Conservation (phyloP, 768 basidiomycete species). For the Russula dissimulans region DNA sequence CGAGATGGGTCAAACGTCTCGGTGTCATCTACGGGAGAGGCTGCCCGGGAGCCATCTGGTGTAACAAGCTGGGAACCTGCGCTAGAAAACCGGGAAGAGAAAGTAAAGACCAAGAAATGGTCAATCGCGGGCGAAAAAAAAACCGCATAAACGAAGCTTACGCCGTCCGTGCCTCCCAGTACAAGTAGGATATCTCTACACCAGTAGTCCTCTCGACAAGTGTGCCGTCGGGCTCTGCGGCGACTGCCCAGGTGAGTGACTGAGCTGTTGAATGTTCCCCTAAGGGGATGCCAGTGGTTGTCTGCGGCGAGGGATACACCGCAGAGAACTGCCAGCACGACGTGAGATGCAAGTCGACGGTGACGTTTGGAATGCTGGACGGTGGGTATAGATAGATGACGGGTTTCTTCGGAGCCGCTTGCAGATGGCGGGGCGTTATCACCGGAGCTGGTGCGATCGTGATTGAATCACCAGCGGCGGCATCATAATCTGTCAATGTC, state of each 20-base stretch:
- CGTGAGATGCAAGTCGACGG: not conserved
- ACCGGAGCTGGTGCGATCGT: too few species aligned
- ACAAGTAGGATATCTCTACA: conserved; percentile 3
- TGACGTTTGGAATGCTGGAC: not conserved
- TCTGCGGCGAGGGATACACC: not conserved
- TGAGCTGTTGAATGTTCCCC: not conserved
- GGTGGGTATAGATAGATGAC: conserved; percentile 11
- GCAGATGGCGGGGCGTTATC: too few species aligned
- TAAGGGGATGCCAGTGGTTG: not conserved
- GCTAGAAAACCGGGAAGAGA: not conserved
- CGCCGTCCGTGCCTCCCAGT: not conserved
- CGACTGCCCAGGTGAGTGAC: conserved; percentile 1
- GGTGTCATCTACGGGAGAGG: not conserved
- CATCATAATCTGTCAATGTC: too few species aligned
- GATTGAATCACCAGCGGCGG: too few species aligned
- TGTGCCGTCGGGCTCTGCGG: conserved; percentile 1
- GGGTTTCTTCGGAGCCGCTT: not conserved
- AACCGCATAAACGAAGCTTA: not conserved
- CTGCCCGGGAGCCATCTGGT: not conserved
- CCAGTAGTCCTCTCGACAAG: not conserved
- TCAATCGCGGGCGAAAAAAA: not conserved
- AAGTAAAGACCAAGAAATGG: not conserved
- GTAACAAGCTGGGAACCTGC: not conserved
- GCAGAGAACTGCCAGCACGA: conserved; percentile 6
- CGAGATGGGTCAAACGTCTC: conserved; percentile 8